A percentile compares a stretch with the other conserved stretches of the same genome.
These are phyloP conservation scores for Tricholoma flavovirens DNA, from an alignment of 768 basidiomycete genomes.

Conservation along the genomic window DNA sequence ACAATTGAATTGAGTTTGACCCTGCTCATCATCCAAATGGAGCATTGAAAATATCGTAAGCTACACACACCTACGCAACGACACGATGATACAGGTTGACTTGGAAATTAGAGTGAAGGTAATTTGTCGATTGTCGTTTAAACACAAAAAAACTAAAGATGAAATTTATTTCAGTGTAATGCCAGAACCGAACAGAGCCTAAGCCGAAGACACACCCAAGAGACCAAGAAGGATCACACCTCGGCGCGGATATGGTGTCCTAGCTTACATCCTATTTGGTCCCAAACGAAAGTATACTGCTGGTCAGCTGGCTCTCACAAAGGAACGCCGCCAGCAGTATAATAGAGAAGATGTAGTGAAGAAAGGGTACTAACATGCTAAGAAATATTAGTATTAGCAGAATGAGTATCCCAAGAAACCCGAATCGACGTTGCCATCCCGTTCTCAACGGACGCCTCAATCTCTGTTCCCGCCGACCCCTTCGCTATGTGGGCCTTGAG, in stretches of 20 bases:
- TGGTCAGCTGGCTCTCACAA: not conserved
- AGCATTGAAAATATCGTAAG: not conserved
- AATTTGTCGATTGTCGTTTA: not conserved
- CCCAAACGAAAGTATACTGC: not conserved
- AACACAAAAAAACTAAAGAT: not conserved
- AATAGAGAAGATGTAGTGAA: not conserved
- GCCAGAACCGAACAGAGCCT: not conserved
- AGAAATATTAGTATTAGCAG: slow-evolving; percentile 4
- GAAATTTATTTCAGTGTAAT: not conserved
- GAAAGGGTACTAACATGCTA: not conserved
- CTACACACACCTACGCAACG: not conserved
- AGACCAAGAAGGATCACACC: not conserved
- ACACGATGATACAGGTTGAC: not conserved
- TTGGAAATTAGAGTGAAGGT: too few relatives aligned
- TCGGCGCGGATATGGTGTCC: not conserved
- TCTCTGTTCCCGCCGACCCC: slow-evolving; percentile 6
- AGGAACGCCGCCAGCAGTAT: not conserved
- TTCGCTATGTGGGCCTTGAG: slow-evolving; percentile 15
- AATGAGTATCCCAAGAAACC: not conserved
- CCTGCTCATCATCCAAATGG: not conserved
- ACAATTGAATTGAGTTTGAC: not conserved
- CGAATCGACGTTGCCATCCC: not conserved
- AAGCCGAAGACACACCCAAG: not conserved
- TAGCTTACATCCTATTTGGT: not conserved
- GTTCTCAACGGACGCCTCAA: slow-evolving; percentile 1